A percentile compares a stretch with the other conserved stretches of the same genome.
phyloP scores from a whole-genome alignment of 805 yeast species.

The Yarrowia keelungensis region DNA sequence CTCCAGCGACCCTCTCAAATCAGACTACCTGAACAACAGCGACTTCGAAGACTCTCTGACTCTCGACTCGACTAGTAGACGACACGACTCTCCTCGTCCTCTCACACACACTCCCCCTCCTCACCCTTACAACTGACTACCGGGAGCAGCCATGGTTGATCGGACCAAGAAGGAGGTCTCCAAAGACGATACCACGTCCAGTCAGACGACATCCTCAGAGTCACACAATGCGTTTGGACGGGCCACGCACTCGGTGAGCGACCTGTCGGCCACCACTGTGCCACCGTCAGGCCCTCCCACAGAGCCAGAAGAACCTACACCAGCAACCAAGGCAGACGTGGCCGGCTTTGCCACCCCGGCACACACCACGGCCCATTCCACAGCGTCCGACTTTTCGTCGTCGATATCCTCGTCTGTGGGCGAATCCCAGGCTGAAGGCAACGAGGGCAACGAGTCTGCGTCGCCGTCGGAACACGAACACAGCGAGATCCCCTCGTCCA shows the following conservation, averaged over 20 bases:
- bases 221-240: no score
- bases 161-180: no score
- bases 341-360: slow-evolving; percentile 1
- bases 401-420: background rate
- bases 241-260: no score
- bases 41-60: background rate
- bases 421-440: no score
- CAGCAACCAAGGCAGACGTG: background rate
- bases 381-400: background rate
- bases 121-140: background rate
- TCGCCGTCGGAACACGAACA: slow-evolving; percentile 1
- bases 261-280: background rate
- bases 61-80: no score
- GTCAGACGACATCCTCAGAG: background rate
- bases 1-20: no score
- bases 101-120: no score
- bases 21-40: no score
- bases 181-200: background rate
- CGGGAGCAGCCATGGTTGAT: background rate
- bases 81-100: no score
- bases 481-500: background rate
- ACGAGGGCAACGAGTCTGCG: background rate
- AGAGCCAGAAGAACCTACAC: background rate
- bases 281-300: background rate
- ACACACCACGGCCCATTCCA: background rate